Conservation (phyloP, 2,329 filamentous ascomycete species). For the Tolypocladium paradoxum region DNA sequence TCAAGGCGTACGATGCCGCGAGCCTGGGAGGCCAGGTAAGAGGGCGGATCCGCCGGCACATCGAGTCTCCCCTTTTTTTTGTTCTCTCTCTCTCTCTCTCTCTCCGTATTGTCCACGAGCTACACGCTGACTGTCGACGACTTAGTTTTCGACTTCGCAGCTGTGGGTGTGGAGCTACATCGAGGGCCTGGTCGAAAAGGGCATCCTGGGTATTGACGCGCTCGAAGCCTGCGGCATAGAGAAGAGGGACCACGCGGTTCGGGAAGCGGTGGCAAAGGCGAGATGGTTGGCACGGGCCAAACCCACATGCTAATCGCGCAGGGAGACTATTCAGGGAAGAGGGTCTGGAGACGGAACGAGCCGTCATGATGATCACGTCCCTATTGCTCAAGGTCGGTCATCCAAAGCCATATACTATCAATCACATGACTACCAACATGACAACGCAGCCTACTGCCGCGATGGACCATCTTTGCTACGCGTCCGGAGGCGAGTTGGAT, state of each 20-base stretch:
- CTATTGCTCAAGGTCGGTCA: not conserved
- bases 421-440: not conserved
- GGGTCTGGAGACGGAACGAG: not conserved
- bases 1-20: not conserved
- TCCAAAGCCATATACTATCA: not conserved
- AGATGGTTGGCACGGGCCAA: not conserved
- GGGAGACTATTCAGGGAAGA: not conserved
- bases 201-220: not conserved
- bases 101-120: too few species aligned
- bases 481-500: not conserved
- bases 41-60: too few species aligned
- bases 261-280: not conserved
- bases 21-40: not conserved
- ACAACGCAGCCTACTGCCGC: not conserved
- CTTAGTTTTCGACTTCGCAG: not conserved
- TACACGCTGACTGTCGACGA: not conserved
- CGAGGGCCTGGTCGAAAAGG: not conserved
- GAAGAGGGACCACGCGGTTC: not conserved
- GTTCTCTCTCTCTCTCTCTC: not conserved
- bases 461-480: not conserved
- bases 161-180: not conserved
- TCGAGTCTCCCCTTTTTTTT: not conserved
- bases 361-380: not conserved
- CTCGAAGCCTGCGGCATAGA: not conserved
- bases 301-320: not conserved